A percentile compares a stretch with the other conserved stretches of the same genome.
phyloP scores from a whole-genome alignment of 2,329 filamentous ascomycete species.

The Arthrinium phaeospermum region DNA sequence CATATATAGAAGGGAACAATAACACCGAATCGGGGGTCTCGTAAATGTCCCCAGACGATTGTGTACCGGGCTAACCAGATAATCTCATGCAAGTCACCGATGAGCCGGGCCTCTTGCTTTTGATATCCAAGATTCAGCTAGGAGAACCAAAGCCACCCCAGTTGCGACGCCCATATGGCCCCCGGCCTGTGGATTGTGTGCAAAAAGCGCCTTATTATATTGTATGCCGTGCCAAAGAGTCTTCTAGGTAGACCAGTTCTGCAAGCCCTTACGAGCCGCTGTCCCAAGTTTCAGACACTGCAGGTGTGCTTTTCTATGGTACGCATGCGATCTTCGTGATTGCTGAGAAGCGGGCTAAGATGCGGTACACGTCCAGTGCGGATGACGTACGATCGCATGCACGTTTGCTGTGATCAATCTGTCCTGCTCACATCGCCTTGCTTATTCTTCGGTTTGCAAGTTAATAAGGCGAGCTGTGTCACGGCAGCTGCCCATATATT shows the following conservation, averaged over 20 bases:
- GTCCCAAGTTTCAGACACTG: background rate
- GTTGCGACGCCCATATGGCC: background rate
- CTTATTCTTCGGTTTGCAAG: background rate
- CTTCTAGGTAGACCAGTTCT: background rate
- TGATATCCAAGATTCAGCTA: background rate
- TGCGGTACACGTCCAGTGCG: background rate
- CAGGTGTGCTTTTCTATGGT: background rate
- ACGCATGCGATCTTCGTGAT: background rate
- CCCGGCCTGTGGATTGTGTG: background rate
- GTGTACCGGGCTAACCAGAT: background rate
- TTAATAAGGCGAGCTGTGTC: background rate
- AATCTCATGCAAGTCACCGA: background rate
- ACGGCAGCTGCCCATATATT: background rate
- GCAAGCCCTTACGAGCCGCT: background rate
- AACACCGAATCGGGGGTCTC: background rate
- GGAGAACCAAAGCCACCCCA: background rate
- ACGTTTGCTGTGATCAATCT: background rate
- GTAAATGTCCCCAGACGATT: background rate
- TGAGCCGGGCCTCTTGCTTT: background rate
- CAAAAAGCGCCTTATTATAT: background rate
- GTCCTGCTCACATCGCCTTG: background rate
- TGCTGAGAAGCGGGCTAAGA: background rate
- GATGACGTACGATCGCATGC: slow-evolving; percentile 9
- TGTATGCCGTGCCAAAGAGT: background rate
- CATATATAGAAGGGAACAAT: background rate